Percentiles rank a stretch among this genome's conserved stretches.
These are phyloP conservation scores for Pseudogymnoascus sp. DNA, from an alignment of 2,329 filamentous ascomycete species.

Conservation along the genomic window DNA sequence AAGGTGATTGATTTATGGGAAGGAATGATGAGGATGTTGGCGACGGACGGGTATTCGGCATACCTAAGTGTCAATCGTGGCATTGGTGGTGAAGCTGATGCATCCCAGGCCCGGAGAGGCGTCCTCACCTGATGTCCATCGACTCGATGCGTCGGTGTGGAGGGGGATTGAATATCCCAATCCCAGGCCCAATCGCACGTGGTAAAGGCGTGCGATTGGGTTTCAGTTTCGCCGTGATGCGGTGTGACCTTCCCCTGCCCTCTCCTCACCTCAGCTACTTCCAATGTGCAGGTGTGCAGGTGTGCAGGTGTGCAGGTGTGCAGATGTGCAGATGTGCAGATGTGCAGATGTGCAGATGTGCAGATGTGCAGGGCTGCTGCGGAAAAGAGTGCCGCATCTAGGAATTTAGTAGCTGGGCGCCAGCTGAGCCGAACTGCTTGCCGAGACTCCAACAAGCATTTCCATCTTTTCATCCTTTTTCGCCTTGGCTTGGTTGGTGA, in stretches of 20 bases:
- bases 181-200: background rate
- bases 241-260: background rate
- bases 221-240: background rate
- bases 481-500: background rate
- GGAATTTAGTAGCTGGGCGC: background rate
- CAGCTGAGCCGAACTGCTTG: no score
- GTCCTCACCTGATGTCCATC: background rate
- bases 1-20: no score
- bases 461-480: background rate
- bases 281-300: no score
- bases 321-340: no score
- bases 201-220: background rate
- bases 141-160: background rate
- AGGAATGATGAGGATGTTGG: background rate
- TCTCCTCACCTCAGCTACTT: no score
- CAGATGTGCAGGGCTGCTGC: background rate
- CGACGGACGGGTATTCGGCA: background rate
- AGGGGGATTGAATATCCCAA: background rate
- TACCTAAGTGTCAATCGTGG: background rate
- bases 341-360: no score
- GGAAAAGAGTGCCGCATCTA: background rate
- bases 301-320: no score
- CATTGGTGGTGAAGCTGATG: background rate
- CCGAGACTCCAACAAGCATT: no score
- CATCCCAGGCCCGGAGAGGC: background rate